Evolutionary conservation across 116 monocot species (phyloP), one percentile per base, ranked within the genome.

Genomic region (Cymodocea nodosa): DNA sequence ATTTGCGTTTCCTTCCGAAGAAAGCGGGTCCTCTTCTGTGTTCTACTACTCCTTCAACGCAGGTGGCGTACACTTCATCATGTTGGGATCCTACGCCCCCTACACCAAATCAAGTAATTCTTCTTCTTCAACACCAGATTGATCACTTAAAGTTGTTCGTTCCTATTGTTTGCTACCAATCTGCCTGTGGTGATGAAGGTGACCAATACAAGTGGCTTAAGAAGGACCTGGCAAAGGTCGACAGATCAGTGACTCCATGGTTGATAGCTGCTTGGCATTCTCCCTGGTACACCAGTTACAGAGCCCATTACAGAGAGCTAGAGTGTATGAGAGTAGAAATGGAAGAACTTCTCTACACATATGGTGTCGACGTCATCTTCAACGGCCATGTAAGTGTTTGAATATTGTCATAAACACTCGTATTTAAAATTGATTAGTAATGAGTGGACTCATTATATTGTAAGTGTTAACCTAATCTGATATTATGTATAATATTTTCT

Each of bases 301-400:
- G 35, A 66, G 59, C 94, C 44, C 94, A 94, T 77, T 94, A 84
- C 71, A 91, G 77, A 60, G 90, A 91, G 77, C 83, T 69, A 9
- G 90, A 94, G 52, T 94, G 94, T 64, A 94, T 89, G 89, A 82
- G 94, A 68, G 71, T 89, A 48, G 87, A 86, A 71, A 94, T 89
- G 94, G 94, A 94, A 73, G 89, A 86, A 36, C 53, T 89, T 35
- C 82, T 94, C 25, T 94, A 89, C 65, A 74, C 63, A 5, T 78
- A 94, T 67, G 81, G 82, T n/a, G 94, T 89, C 30, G 94, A 89
- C 73, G 65, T 89, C n/a, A 80, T 94, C 69, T 94, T 94, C 77
- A 87, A 70, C 74, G 94, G 66, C 34, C 66, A 66, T 66, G 66
- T 63, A 44, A 63, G 16, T 63, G n/a, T n/a, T n/a, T n/a, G n/a